phyloP scores from a whole-genome alignment of 1,139 yeast species.

The Keqinozyma sinolaborantium region DNA sequence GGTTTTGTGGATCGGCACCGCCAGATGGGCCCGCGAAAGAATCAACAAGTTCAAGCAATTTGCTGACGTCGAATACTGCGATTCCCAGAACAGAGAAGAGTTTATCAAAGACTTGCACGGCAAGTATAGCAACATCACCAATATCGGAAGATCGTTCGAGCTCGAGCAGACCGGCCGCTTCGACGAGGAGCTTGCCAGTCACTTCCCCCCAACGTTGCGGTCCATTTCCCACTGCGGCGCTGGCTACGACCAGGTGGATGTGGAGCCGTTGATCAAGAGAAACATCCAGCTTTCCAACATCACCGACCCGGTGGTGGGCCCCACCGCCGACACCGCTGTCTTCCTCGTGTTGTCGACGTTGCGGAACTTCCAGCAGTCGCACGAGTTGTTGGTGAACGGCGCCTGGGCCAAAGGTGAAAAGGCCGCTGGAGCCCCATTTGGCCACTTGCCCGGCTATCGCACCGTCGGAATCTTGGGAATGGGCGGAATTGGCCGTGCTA shows the following conservation, averaged over 20 bases:
- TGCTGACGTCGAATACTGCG: conserved; percentile 50
- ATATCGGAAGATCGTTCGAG: conserved; percentile 51
- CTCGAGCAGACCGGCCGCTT: conserved; percentile 61
- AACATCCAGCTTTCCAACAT: conserved; percentile 70
- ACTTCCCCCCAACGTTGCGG: conserved; percentile 59
- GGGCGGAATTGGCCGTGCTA: conserved; percentile 76
- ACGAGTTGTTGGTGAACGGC: conserved; percentile 48
- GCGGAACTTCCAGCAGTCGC: conserved; percentile 55
- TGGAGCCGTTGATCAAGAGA: conserved; percentile 41
- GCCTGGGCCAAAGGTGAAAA: conserved; percentile 46
- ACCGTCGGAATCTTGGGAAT: conserved; percentile 68
- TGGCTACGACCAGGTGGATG: conserved; percentile 85
- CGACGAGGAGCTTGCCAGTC: conserved; percentile 63
- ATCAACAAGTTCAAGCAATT: conserved; percentile 30
- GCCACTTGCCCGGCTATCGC: conserved; percentile 56
- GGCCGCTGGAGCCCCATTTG: conserved; percentile 23
- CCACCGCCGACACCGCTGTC: conserved; percentile 82
- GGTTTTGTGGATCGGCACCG: conserved; percentile 57
- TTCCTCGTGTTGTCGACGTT: conserved; percentile 62
- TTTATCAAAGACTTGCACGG: conserved; percentile 49
- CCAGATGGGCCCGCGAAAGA: conserved; percentile 40
- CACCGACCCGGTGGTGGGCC: conserved; percentile 68
- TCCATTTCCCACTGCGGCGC: conserved; percentile 84
- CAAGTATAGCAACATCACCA: conserved; percentile 44
- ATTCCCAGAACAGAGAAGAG: conserved; percentile 43